Percentiles rank a stretch among this genome's conserved stretches.
These are phyloP conservation scores for Schoenoplectus triqueter DNA, from an alignment of 202 grass and related monocot genomes.

Conservation along the genomic window DNA sequence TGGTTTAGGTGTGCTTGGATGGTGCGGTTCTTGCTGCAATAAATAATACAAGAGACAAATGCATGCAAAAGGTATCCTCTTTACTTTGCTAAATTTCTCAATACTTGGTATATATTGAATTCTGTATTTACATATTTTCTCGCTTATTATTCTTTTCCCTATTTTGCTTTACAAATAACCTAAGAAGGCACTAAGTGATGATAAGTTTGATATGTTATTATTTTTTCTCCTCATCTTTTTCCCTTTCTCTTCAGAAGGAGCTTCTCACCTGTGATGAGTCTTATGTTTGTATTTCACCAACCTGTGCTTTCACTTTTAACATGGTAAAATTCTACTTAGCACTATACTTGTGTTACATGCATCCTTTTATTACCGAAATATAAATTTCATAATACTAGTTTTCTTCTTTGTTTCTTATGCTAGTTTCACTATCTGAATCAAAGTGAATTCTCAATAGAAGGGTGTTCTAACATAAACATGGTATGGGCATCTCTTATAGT, in stretches of 20 bases:
- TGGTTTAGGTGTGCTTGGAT: conserved; percentile 71
- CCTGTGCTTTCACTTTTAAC: conserved; percentile 49
- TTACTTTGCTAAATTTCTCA: conserved; percentile 56
- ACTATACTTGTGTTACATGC: conserved; percentile 31
- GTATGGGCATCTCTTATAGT: conserved; percentile 93
- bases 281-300: conserved; percentile 59
- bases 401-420: conserved; percentile 40
- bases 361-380: conserved; percentile 25
- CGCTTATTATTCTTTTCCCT: not conserved
- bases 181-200: not conserved
- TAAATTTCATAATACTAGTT: conserved; percentile 31
- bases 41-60: conserved; percentile 42
- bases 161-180: conserved; percentile 1
- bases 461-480: conserved; percentile 77
- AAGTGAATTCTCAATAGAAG: conserved; percentile 53
- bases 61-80: conserved; percentile 70
- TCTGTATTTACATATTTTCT: conserved; percentile 28
- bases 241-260: conserved; percentile 51
- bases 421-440: conserved; percentile 40
- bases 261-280: conserved; percentile 50
- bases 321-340: conserved; percentile 62
- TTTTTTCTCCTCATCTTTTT: not conserved
- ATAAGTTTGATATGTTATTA: not conserved
- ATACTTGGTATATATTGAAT: conserved; percentile 38
- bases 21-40: conserved; percentile 54